Percentiles rank a stretch among this genome's conserved stretches.
phyloP scores from a whole-genome alignment of 768 basidiomycete species.

The Tricholoma furcatifolium region DNA sequence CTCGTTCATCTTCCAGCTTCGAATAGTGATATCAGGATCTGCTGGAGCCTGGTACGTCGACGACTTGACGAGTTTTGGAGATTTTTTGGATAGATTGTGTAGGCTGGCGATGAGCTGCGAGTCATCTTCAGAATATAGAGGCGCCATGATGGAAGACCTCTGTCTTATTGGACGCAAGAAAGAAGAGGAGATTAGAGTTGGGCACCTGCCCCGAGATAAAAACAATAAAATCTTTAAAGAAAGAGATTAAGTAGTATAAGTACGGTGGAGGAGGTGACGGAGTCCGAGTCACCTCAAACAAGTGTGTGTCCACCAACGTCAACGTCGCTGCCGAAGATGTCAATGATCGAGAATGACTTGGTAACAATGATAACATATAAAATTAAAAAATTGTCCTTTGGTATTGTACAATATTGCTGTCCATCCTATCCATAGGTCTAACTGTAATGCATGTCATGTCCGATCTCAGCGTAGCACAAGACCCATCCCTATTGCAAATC shows the following conservation, averaged over 20 bases:
- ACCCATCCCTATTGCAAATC: background rate
- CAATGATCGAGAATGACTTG: no score
- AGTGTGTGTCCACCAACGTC: no score
- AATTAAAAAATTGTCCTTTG: no score
- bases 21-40: slow-evolving; percentile 51
- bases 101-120: slow-evolving; percentile 62
- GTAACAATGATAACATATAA: no score
- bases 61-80: slow-evolving; percentile 65
- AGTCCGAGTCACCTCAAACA: no score
- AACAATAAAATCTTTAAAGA: slow-evolving; percentile 17
- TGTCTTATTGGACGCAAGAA: background rate
- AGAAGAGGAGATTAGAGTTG: slow-evolving; percentile 11
- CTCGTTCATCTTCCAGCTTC: slow-evolving; percentile 98
- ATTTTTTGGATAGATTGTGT: slow-evolving; percentile 47
- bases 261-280: no score
- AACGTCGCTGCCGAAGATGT: no score
- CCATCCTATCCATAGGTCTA: no score
- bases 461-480: slow-evolving; percentile 1
- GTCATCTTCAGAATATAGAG: slow-evolving; percentile 33
- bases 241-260: no score
- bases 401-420: no score
- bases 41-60: slow-evolving; percentile 56
- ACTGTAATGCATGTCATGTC: background rate
- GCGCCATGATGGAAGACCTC: slow-evolving; percentile 12
- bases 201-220: slow-evolving; percentile 11